Base-by-base conservation (phyloP, 306 rosid species). In the Albizia julibrissin region DNA sequence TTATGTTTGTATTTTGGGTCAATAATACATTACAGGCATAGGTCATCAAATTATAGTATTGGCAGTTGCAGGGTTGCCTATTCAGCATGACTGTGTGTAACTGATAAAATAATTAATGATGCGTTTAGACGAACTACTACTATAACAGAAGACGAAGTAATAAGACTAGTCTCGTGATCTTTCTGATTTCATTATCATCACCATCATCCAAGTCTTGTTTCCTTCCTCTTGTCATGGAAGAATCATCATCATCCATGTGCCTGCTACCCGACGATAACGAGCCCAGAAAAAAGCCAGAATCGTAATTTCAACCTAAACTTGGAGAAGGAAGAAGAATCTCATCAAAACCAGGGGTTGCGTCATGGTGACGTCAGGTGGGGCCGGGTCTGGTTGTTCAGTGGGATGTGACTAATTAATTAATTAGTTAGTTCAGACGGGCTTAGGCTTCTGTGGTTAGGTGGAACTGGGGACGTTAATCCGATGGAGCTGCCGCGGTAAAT, bases 101-200 rank as follows among this genome's bases (percentile, higher is more conserved):
- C 46, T 58, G 59, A 42, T 27, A 58, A 72, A 78, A 67, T 78
- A 44, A 54, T 66, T 46, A 33, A 52, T 5, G 29, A 37, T 78
- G 79, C 54, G 46, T 78, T 68, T 42, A 26, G 85, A 85, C 31
- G 9, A 72, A 34, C 18, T 50, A 37, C 40, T 37, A n/a, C 47
- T 0, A 22, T 72, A 62, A 39, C 39, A 73, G 44, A 31, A 47
- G 50, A 40, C 1, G 52, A 62, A 29, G 22, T 22, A 26, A 37
- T 47, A 31, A 50, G 33, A 61, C 34, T 6, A 73, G 31, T 24
- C 7, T 2, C 34, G 37, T 6, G 12, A 1, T 39, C 46, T 33
- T 22, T 14, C 24, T 13, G 29, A 37, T 37, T 37, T 37, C 40
- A n/a, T n/a, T n/a, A 33, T 33, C 37, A 33, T n/a, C 69, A 49